These are phyloP conservation scores for Hemileia vastatrix DNA, from an alignment of 1,284 basidiomycete genomes.

Conservation along the genomic window DNA sequence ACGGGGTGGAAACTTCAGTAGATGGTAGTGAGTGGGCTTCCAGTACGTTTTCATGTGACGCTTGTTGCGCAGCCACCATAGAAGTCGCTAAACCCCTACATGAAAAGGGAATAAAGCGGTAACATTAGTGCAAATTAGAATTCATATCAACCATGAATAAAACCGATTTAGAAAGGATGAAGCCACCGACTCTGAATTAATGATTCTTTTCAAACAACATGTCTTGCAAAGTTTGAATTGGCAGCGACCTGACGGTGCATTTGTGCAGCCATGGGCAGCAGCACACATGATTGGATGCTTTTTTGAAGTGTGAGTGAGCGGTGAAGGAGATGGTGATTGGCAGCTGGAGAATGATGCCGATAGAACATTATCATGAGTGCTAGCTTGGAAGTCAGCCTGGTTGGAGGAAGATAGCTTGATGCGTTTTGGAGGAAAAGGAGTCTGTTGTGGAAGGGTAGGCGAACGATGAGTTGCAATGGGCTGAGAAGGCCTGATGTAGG, in stretches of 20 bases:
- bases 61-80: no score
- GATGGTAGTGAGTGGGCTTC: no score
- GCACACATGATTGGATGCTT: no score
- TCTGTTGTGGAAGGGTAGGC: background rate
- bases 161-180: no score
- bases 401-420: background rate
- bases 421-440: background rate
- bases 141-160: no score
- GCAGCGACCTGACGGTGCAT: slow-evolving; percentile 6
- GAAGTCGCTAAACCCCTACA: no score
- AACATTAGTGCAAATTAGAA: no score
- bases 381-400: background rate
- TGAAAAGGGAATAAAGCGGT: no score
- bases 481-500: slow-evolving; percentile 41
- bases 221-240: slow-evolving; percentile 2
- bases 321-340: background rate
- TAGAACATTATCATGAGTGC: background rate
- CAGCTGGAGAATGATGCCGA: background rate
- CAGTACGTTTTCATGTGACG: no score
- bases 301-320: background rate
- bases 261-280: background rate
- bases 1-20: no score
- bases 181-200: no score
- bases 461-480: background rate
- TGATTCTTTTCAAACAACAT: slow-evolving; percentile 2